A percentile compares a stretch with the other conserved stretches of the same genome.
Evolutionary conservation across 352 stramenopile species (phyloP).

Genomic region (Phytophthora cactorum): DNA sequence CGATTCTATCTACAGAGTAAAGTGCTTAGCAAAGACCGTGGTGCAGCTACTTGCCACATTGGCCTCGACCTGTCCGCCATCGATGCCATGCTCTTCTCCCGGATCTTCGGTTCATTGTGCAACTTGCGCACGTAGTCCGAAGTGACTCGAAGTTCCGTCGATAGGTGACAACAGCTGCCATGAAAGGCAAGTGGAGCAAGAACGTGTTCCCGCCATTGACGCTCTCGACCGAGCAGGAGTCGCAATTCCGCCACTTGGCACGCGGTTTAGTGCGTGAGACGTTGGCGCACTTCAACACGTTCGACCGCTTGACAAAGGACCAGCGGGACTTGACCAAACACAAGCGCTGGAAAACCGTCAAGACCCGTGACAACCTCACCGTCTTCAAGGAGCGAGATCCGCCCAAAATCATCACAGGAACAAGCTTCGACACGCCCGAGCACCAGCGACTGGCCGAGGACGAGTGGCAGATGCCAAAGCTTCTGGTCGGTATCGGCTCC

Average conservation of each 20-base stretch:
- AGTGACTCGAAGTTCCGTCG: background rate
- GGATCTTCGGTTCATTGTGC: slow-evolving; percentile 15
- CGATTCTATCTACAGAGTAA: background rate
- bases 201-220: slow-evolving; percentile 40
- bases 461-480: slow-evolving; percentile 51
- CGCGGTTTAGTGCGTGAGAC: slow-evolving; percentile 42
- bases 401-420: slow-evolving; percentile 32
- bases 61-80: background rate
- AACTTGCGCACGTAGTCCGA: slow-evolving; percentile 11
- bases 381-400: slow-evolving; percentile 50
- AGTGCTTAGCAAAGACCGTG: background rate
- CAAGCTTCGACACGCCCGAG: slow-evolving; percentile 34
- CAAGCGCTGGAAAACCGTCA: slow-evolving; percentile 51
- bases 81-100: background rate
- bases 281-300: slow-evolving; percentile 39
- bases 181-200: slow-evolving; percentile 38
- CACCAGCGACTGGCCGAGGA: slow-evolving; percentile 39
- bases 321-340: slow-evolving; percentile 34
- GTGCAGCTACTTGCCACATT: background rate
- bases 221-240: slow-evolving; percentile 33
- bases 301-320: slow-evolving; percentile 15
- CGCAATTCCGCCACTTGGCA: slow-evolving; percentile 34
- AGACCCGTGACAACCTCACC: slow-evolving; percentile 47
- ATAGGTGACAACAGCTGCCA: background rate
- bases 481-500: slow-evolving; percentile 52